Percentiles rank a stretch among this genome's conserved stretches.
These are phyloP conservation scores for Botryotinia convoluta DNA, from an alignment of 2,329 filamentous ascomycete species.

Conservation along the genomic window DNA sequence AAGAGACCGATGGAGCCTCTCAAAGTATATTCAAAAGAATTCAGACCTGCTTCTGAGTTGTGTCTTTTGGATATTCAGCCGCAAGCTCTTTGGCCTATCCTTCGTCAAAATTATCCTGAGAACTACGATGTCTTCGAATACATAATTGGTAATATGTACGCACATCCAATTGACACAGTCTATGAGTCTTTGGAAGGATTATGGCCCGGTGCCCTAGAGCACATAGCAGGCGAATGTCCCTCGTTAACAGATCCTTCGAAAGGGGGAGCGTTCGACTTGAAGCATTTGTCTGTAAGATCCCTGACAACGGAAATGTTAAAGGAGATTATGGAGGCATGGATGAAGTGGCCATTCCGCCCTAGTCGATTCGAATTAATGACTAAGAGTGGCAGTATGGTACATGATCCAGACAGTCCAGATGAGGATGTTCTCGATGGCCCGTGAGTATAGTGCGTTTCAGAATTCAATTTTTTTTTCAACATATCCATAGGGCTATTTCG, in stretches of 20 bases:
- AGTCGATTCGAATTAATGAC: conserved; percentile 58
- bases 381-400: conserved; percentile 7
- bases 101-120: conserved; percentile 42
- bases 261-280: conserved; percentile 46
- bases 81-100: conserved; percentile 47
- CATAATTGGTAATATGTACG: conserved; percentile 47
- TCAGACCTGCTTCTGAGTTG: conserved; percentile 60
- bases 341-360: conserved; percentile 64
- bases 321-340: conserved; percentile 59
- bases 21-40: conserved; percentile 55
- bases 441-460: neutral
- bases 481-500: neutral
- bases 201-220: conserved; percentile 59
- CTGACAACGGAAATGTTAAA: conserved; percentile 55
- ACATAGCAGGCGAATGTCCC: conserved; percentile 48
- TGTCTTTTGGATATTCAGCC: conserved; percentile 68
- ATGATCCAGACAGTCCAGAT: conserved; percentile 8
- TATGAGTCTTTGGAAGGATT: conserved; percentile 49
- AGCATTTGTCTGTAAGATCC: conserved; percentile 46
- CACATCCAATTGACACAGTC: conserved; percentile 40
- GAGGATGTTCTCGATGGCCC: neutral
- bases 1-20: conserved; percentile 67
- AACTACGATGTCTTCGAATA: conserved; percentile 52
- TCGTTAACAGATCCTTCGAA: conserved; percentile 47
- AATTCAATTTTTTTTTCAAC: neutral